Evolutionary conservation across 345 rosid genomes (phyloP).

Genomic region (Cochlearia excelsa): DNA sequence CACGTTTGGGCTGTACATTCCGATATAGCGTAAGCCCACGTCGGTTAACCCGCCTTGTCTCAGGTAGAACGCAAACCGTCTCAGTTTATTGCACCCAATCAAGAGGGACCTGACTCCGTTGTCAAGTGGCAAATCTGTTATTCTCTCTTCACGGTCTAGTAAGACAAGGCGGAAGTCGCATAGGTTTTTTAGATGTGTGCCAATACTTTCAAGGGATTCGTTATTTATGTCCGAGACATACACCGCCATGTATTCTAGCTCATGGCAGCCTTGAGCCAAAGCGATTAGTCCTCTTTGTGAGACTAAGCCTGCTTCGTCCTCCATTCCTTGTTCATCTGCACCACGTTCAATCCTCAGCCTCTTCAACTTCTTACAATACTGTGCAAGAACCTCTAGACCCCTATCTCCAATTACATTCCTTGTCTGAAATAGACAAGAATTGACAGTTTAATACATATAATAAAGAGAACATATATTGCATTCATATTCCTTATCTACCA

Average conservation of each 20-base stretch:
- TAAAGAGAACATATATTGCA: background rate
- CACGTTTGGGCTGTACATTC: slow-evolving; percentile 65
- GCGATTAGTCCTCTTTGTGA: slow-evolving; percentile 85
- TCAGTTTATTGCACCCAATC: slow-evolving; percentile 74
- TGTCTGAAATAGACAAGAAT: slow-evolving; percentile 51
- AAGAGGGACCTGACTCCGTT: slow-evolving; percentile 78
- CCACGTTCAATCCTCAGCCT: slow-evolving; percentile 94
- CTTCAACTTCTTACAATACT: slow-evolving; percentile 61
- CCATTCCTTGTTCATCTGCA: slow-evolving; percentile 84
- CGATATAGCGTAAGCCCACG: slow-evolving; percentile 74
- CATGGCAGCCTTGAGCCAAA: slow-evolving; percentile 79
- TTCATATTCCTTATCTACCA: slow-evolving; percentile 11
- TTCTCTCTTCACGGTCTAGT: slow-evolving; percentile 65
- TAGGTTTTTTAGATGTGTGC: slow-evolving; percentile 63
- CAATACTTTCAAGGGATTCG: slow-evolving; percentile 61
- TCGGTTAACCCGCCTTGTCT: slow-evolving; percentile 82
- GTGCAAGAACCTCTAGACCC: slow-evolving; percentile 83
- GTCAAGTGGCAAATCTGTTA: slow-evolving; percentile 88
- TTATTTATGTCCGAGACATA: slow-evolving; percentile 88
- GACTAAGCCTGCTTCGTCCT: slow-evolving; percentile 82
- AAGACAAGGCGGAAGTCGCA: slow-evolving; percentile 84
- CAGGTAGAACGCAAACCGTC: slow-evolving; percentile 77
- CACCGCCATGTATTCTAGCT: slow-evolving; percentile 74
- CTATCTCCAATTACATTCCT: slow-evolving; percentile 95
- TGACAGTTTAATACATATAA: background rate